phyloP scores from a whole-genome alignment of 2,329 filamentous ascomycete species.

The Alternaria sp. region DNA sequence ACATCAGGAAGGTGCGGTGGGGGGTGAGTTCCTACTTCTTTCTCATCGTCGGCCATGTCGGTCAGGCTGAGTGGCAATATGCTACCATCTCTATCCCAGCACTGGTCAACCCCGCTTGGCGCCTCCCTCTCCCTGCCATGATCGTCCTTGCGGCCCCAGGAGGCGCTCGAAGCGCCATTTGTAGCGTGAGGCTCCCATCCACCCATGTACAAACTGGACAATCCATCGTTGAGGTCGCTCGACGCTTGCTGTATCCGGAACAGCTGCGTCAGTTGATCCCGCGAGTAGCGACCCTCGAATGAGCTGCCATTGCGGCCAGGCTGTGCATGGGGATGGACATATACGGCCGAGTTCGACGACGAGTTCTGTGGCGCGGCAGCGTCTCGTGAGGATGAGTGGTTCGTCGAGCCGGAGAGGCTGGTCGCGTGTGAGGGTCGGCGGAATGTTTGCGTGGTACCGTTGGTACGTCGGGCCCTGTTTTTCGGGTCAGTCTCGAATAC shows the following conservation, averaged over 20 bases:
- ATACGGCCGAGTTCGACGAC: slow-evolving; percentile 58
- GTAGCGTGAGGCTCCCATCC: slow-evolving; percentile 80
- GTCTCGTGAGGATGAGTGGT: slow-evolving; percentile 46
- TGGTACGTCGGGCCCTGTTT: slow-evolving; percentile 68
- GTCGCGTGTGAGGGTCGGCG: slow-evolving; percentile 69
- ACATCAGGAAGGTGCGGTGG: slow-evolving; percentile 10
- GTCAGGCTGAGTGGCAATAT: slow-evolving; percentile 75
- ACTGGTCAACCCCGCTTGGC: slow-evolving; percentile 85
- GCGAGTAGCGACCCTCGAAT: slow-evolving; percentile 72
- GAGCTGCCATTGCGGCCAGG: slow-evolving; percentile 66
- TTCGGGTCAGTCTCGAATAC: slow-evolving; percentile 26
- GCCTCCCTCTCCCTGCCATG: slow-evolving; percentile 72
- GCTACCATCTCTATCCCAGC: slow-evolving; percentile 81
- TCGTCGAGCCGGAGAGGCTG: slow-evolving; percentile 56
- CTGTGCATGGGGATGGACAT: slow-evolving; percentile 69
- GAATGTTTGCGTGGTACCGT: slow-evolving; percentile 73
- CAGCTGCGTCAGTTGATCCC: slow-evolving; percentile 79
- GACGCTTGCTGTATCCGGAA: slow-evolving; percentile 68
- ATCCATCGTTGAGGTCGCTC: slow-evolving; percentile 64
- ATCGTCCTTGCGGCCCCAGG: slow-evolving; percentile 82
- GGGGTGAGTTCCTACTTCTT: slow-evolving; percentile 61
- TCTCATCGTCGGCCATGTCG: slow-evolving; percentile 74
- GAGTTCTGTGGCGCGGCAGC: slow-evolving; percentile 40
- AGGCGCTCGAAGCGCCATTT: slow-evolving; percentile 65
- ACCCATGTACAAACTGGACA: slow-evolving; percentile 73